A percentile compares a stretch with the other conserved stretches of the same genome.
Evolutionary conservation across 345 rosid genomes (phyloP).

Genomic region (Acer saccharum): DNA sequence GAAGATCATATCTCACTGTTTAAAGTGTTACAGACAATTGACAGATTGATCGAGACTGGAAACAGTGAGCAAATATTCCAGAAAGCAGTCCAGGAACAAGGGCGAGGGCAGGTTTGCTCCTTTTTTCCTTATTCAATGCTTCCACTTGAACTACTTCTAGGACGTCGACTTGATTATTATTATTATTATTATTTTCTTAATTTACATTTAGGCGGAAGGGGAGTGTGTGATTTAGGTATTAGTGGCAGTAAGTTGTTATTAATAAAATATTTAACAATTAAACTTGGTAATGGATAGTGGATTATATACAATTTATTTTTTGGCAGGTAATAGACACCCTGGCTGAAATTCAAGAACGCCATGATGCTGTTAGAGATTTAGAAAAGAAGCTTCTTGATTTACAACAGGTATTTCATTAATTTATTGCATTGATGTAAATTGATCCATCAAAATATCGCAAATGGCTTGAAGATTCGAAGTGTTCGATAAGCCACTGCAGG

Average conservation of each 20-base stretch:
- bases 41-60: slow-evolving; percentile 85
- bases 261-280: slow-evolving; percentile 3
- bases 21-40: slow-evolving; percentile 64
- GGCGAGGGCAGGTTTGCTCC: slow-evolving; percentile 81
- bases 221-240: neutral
- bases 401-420: slow-evolving; percentile 67
- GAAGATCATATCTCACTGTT: slow-evolving; percentile 13
- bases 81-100: slow-evolving; percentile 90
- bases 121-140: neutral
- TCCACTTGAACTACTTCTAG: neutral
- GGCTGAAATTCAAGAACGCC: slow-evolving; percentile 99
- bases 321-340: slow-evolving; percentile 85
- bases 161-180: neutral
- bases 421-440: slow-evolving; percentile 2
- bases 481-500: neutral
- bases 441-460: neutral
- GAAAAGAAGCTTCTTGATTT: slow-evolving; percentile 86
- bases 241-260: neutral
- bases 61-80: slow-evolving; percentile 91
- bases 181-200: too few species aligned
- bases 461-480: neutral
- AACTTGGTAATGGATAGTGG: neutral
- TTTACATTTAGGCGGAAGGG: too few species aligned
- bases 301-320: slow-evolving; percentile 14
- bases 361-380: slow-evolving; percentile 84